Percentiles rank a stretch among this genome's conserved stretches.
Conservation (phyloP, 2,329 filamentous ascomycete genomes). For the Aaosphaeria arxii region DNA sequence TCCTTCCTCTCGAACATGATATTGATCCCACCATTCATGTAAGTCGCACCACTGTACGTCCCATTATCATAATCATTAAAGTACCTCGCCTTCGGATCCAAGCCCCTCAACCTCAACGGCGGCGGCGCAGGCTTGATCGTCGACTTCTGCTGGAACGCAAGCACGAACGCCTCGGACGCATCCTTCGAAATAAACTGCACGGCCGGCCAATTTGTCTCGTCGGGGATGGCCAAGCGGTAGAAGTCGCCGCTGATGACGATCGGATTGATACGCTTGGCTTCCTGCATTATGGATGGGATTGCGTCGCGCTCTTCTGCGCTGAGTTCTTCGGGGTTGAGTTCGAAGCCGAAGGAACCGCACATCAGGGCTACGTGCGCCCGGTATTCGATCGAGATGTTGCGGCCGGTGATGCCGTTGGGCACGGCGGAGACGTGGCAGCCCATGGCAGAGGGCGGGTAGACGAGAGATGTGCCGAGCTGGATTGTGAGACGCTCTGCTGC, state of each 20-base stretch:
- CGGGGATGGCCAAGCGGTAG: slow-evolving; percentile 58
- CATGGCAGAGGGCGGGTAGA: slow-evolving; percentile 62
- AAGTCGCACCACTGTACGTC: slow-evolving; percentile 55
- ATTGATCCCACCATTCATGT: slow-evolving; percentile 59
- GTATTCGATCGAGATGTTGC: slow-evolving; percentile 57
- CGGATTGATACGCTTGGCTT: slow-evolving; percentile 58
- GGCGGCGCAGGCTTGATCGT: slow-evolving; percentile 54
- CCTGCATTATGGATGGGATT: slow-evolving; percentile 54
- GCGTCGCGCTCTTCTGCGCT: slow-evolving; percentile 49
- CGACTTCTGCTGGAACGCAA: slow-evolving; percentile 59
- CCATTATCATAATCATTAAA: slow-evolving; percentile 48
- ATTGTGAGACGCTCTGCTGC: slow-evolving; percentile 60
- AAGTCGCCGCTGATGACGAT: slow-evolving; percentile 58
- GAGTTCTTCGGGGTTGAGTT: slow-evolving; percentile 57
- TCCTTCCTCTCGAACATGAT: too few relatives aligned
- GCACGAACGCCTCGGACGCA: slow-evolving; percentile 50
- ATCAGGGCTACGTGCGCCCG: slow-evolving; percentile 66
- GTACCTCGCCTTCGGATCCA: slow-evolving; percentile 56
- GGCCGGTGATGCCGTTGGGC: slow-evolving; percentile 57
- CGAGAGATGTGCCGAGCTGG: slow-evolving; percentile 62
- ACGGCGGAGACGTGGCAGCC: slow-evolving; percentile 63
- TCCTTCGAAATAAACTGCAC: slow-evolving; percentile 58
- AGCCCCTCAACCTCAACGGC: slow-evolving; percentile 53
- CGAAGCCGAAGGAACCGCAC: slow-evolving; percentile 65
- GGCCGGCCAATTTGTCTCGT: slow-evolving; percentile 61